A percentile compares a stretch with the other conserved stretches of the same genome.
Conservation (phyloP, 1,284 basidiomycete species). For the Cutaneotrichosporon daszewskae region DNA sequence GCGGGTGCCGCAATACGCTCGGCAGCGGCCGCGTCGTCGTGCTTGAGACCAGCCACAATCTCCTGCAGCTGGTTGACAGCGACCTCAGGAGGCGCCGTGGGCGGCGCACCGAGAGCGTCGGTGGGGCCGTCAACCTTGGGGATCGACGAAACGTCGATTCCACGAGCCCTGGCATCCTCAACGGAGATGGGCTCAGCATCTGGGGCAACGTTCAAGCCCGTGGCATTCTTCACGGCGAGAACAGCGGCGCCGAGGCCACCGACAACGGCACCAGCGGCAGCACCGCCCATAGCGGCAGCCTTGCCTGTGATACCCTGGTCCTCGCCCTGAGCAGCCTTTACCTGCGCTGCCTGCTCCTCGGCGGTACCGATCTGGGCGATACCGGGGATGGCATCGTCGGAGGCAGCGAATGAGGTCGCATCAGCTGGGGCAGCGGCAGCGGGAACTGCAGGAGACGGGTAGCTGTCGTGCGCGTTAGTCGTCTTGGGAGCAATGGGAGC, state of each 20-base stretch:
- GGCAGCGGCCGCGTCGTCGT: conserved; percentile 8
- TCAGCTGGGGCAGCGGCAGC: background rate
- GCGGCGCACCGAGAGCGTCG: conserved; percentile 19
- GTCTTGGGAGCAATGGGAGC: background rate
- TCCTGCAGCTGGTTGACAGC: conserved; percentile 34
- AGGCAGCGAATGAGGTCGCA: conserved; percentile 2
- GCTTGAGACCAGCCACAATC: conserved; percentile 35
- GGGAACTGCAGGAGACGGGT: background rate
- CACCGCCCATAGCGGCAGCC: conserved; percentile 9
- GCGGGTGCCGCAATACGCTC: conserved; percentile 16
- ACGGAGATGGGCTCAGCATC: conserved; percentile 35
- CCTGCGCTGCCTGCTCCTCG: background rate
- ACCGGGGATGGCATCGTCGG: background rate
- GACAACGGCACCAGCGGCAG: conserved; percentile 24
- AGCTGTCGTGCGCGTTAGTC: background rate
- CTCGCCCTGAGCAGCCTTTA: background rate
- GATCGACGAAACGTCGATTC: conserved; percentile 35
- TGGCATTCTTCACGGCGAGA: conserved; percentile 35
- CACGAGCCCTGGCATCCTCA: conserved; percentile 40
- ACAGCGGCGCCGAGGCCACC: conserved; percentile 20
- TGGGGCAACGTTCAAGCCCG: conserved; percentile 36
- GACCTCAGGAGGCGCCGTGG: conserved; percentile 25
- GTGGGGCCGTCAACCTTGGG: conserved; percentile 26
- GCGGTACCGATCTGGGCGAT: background rate
- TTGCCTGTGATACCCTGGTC: conserved; percentile 2